Evolutionary conservation across 2,329 filamentous ascomycete species (phyloP).

Genomic region (Ramularia endophylla): DNA sequence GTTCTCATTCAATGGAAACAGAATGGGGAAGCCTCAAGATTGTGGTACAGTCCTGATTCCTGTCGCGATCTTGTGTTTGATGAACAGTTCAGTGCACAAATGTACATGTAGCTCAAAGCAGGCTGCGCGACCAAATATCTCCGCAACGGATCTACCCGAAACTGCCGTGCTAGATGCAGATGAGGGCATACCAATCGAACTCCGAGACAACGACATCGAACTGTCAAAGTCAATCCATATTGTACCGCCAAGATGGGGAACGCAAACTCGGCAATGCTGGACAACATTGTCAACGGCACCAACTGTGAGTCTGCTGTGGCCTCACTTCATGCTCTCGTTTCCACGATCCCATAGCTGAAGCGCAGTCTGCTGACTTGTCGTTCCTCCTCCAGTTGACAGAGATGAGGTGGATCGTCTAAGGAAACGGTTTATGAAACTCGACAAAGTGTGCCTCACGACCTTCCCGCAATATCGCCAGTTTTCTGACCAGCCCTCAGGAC

Average conservation of each 20-base stretch:
- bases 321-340: neutral
- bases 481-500: constrained; percentile 54
- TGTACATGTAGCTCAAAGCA: too few relatives aligned
- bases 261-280: constrained; percentile 65
- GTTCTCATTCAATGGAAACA: too few relatives aligned
- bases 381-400: constrained; percentile 66
- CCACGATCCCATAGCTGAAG: neutral
- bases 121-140: too few relatives aligned
- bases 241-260: constrained; percentile 42
- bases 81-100: too few relatives aligned
- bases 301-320: constrained; percentile 64
- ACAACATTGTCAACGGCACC: constrained; percentile 92
- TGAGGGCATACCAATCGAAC: too few relatives aligned
- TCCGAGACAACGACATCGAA: too few relatives aligned
- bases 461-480: neutral
- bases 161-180: too few relatives aligned
- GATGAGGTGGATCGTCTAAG: constrained; percentile 93
- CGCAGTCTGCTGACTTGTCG: neutral
- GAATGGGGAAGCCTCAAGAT: too few relatives aligned
- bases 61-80: too few relatives aligned
- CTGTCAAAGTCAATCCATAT: too few relatives aligned
- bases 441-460: constrained; percentile 62
- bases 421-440: constrained; percentile 98
- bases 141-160: too few relatives aligned
- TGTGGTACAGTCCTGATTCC: too few relatives aligned